Evolutionary conservation across 1,139 yeast species (phyloP).

Genomic region (Tardiomyces blankii): DNA sequence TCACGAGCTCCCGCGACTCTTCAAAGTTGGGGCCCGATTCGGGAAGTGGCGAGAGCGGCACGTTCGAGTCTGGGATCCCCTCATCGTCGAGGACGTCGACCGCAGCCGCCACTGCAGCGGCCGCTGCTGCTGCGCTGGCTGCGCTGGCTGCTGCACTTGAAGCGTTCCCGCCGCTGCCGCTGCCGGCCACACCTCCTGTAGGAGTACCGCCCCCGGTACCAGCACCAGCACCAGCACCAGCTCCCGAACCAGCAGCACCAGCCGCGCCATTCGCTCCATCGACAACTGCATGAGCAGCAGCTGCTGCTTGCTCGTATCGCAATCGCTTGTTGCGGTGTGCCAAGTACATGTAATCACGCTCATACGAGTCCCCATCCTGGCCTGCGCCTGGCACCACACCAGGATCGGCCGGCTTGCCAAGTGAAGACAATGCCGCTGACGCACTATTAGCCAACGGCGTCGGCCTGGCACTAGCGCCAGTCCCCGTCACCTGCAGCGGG

Average conservation of each 20-base stretch:
- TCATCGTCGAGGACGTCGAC: slow-evolving; percentile 10
- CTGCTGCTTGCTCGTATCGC: not conserved
- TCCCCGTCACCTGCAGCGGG: slow-evolving; percentile 12
- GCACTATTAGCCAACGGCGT: slow-evolving; percentile 12
- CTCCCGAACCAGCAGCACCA: no score
- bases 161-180: not conserved
- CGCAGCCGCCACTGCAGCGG: slow-evolving; percentile 4
- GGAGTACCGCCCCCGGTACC: no score
- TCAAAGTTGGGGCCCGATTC: slow-evolving; percentile 31
- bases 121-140: slow-evolving; percentile 5
- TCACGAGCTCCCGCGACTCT: slow-evolving; percentile 44
- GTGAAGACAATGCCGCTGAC: slow-evolving; percentile 12
- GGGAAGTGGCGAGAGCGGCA: slow-evolving; percentile 41
- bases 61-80: slow-evolving; percentile 13
- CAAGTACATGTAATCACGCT: not conserved
- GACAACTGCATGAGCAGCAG: no score
- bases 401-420: slow-evolving; percentile 1
- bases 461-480: slow-evolving; percentile 1
- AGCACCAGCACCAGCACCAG: no score
- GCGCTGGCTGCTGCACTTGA: slow-evolving; percentile 4
- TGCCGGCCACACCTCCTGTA: no score
- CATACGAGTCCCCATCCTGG: not conserved
- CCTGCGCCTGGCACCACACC: not conserved
- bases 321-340: not conserved
- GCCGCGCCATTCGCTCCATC: no score